Conservation (phyloP, 169 alveolate genomes). For the Cryptosporidium parvum region DNA sequence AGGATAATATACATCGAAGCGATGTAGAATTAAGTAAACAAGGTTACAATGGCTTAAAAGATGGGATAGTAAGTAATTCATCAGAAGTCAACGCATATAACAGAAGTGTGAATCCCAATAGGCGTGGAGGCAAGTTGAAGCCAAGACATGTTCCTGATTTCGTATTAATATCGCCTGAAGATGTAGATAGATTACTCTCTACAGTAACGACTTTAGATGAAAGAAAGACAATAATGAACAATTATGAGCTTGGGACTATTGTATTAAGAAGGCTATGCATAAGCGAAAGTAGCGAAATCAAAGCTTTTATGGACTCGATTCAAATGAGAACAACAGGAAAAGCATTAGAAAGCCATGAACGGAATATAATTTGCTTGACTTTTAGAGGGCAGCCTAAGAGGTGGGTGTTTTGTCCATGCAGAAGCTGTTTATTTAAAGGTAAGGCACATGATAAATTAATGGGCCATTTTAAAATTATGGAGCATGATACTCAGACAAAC, state of each 20-base stretch:
- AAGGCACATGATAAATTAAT: slow-evolving; percentile 72
- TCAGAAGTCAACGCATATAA: not conserved
- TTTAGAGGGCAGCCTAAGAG: slow-evolving; percentile 71
- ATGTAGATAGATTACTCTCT: slow-evolving; percentile 51
- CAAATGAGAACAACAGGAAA: slow-evolving; percentile 76
- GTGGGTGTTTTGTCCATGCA: slow-evolving; percentile 75
- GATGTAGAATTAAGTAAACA: slow-evolving; percentile 13
- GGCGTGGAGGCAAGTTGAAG: slow-evolving; percentile 66
- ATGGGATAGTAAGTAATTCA: slow-evolving; percentile 30
- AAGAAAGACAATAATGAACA: slow-evolving; percentile 45
- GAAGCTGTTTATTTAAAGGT: slow-evolving; percentile 74
- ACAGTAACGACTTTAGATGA: slow-evolving; percentile 52
- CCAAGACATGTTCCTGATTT: slow-evolving; percentile 76
- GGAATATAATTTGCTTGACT: slow-evolving; percentile 66
- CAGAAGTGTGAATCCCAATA: slow-evolving; percentile 14
- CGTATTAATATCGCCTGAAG: slow-evolving; percentile 71
- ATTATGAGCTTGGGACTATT: slow-evolving; percentile 67
- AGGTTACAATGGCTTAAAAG: slow-evolving; percentile 22
- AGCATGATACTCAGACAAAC: slow-evolving; percentile 51
- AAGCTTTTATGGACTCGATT: slow-evolving; percentile 75
- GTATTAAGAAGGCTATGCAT: slow-evolving; percentile 63
- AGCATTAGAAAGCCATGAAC: slow-evolving; percentile 70
- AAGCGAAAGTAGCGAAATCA: slow-evolving; percentile 73
- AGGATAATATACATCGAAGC: not conserved
- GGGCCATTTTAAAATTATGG: slow-evolving; percentile 76